phyloP scores from a whole-genome alignment of 164 flowering plant genomes.

The Protea cynaroides region DNA sequence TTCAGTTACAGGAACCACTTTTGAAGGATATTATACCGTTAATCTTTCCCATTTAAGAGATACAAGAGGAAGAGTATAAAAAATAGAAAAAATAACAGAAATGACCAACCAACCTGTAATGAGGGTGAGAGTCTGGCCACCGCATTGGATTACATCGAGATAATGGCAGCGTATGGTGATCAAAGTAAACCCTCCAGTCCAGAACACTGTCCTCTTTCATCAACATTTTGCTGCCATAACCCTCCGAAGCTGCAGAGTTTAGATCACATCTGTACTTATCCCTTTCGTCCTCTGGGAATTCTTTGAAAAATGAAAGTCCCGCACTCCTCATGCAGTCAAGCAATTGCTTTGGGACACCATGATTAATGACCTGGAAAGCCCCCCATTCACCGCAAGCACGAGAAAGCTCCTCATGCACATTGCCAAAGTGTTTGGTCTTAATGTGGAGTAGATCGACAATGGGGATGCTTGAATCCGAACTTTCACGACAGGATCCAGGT shows the following conservation, averaged over 20 bases:
- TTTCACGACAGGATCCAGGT: slow-evolving; percentile 14
- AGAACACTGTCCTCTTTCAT: slow-evolving; percentile 43
- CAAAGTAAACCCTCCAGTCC: slow-evolving; percentile 96
- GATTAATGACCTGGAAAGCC: slow-evolving; percentile 72
- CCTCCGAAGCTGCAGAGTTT: slow-evolving; percentile 59
- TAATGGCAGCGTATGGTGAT: slow-evolving; percentile 81
- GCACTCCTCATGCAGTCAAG: slow-evolving; percentile 37
- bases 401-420: slow-evolving; percentile 25
- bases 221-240: slow-evolving; percentile 85
- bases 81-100: background rate
- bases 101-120: slow-evolving; percentile 42
- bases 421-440: slow-evolving; percentile 16
- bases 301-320: slow-evolving; percentile 51
- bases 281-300: slow-evolving; percentile 40
- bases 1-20: background rate
- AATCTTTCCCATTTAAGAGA: background rate
- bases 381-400: slow-evolving; percentile 75
- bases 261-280: slow-evolving; percentile 53
- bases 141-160: slow-evolving; percentile 56
- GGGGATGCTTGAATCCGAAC: slow-evolving; percentile 28
- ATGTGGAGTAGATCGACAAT: slow-evolving; percentile 41
- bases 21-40: background rate
- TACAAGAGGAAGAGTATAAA: background rate
- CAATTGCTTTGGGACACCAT: slow-evolving; percentile 45
- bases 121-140: slow-evolving; percentile 63